Evolutionary conservation across 169 alveolate species (phyloP).

Genomic region (Babesia caballi): DNA sequence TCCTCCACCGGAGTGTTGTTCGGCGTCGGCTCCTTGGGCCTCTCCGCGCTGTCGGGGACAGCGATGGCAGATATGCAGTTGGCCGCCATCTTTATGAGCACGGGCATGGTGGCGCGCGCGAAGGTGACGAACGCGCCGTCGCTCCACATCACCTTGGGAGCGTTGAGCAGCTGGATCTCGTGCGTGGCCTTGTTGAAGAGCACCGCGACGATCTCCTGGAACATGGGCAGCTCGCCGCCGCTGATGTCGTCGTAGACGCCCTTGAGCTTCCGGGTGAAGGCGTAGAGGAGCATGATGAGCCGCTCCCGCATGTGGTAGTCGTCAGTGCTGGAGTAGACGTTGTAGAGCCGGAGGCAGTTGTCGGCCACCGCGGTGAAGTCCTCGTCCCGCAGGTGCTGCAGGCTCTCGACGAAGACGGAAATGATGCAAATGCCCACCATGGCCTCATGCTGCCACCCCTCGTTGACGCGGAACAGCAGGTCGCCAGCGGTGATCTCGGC

Average conservation of each 20-base stretch:
- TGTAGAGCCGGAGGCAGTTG: constrained; percentile 28
- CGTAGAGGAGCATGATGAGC: constrained; percentile 16
- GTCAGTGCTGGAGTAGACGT: constrained; percentile 26
- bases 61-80: background rate
- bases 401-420: constrained; percentile 22
- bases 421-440: constrained; percentile 12
- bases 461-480: constrained; percentile 15
- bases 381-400: constrained; percentile 6
- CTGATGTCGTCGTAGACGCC: background rate
- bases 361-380: constrained; percentile 26
- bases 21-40: background rate
- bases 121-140: constrained; percentile 16
- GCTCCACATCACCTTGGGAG: background rate
- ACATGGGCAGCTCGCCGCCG: background rate
- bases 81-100: background rate
- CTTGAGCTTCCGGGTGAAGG: background rate
- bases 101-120: constrained; percentile 2
- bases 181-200: constrained; percentile 42
- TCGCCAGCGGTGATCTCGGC: constrained; percentile 11
- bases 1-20: background rate
- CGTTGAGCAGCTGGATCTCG: constrained; percentile 5
- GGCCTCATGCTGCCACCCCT: constrained; percentile 26
- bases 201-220: constrained; percentile 14
- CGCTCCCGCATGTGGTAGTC: constrained; percentile 43
- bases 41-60: background rate